Evolutionary conservation across 805 yeast genomes (phyloP).

Genomic region (Teunomyces panamensis): DNA sequence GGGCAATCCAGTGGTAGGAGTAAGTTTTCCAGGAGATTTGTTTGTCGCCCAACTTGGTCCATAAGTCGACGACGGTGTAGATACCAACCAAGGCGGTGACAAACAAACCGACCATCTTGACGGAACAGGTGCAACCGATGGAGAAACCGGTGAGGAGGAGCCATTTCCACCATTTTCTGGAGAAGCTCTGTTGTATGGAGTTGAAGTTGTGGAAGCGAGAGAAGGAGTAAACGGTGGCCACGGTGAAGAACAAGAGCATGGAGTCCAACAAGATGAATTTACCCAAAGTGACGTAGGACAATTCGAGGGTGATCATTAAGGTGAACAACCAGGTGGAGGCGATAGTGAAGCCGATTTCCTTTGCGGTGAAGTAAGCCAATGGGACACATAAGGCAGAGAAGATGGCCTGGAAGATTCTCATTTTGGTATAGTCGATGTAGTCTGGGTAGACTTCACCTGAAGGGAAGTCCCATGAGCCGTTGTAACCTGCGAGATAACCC

Average conservation of each 20-base stretch:
- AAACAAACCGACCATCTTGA: constrained; percentile 95
- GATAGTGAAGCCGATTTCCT: constrained; percentile 68
- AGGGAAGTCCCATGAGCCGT: constrained; percentile 87
- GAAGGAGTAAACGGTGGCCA: constrained; percentile 73
- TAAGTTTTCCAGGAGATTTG: constrained; percentile 50
- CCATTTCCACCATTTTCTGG: constrained; percentile 94
- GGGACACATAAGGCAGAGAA: constrained; percentile 87
- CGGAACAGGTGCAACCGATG: constrained; percentile 88
- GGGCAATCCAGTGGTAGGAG: constrained; percentile 61
- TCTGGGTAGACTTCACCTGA: constrained; percentile 78
- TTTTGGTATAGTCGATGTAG: constrained; percentile 71
- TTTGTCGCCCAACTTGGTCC: constrained; percentile 77
- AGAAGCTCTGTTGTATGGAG: constrained; percentile 46
- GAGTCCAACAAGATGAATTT: constrained; percentile 91
- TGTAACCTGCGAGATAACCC: constrained; percentile 81
- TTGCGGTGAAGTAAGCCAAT: constrained; percentile 77
- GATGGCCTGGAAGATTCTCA: constrained; percentile 85
- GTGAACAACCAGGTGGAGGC: constrained; percentile 76
- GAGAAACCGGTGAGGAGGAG: constrained; percentile 75
- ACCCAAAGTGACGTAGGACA: constrained; percentile 79
- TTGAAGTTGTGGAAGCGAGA: constrained; percentile 66
- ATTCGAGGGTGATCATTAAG: constrained; percentile 77
- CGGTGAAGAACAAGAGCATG: constrained; percentile 84
- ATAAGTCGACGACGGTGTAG: constrained; percentile 83
- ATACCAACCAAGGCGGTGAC: constrained; percentile 86